Evolutionary conservation across 331 rosid genomes (phyloP), one percentile per base, ranked within the genome.

Genomic region (Cydonia oblonga): DNA sequence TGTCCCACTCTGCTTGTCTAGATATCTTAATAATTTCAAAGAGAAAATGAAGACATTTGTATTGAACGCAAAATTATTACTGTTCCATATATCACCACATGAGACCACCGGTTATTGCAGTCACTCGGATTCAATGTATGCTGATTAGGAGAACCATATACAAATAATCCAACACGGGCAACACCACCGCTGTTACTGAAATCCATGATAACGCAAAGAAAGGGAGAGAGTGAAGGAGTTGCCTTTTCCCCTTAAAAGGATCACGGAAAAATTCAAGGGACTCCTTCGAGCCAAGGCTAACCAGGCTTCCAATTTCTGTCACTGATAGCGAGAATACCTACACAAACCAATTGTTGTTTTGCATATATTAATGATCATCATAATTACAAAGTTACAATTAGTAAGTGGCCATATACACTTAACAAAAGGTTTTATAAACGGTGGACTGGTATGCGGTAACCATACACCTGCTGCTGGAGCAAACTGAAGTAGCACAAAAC

Each of bases 231-330:
- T 23, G 54, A 71, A 30, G 67, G 66, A 71, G 70, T 42, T 75
- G 88, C 97, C 96, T 85, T 78, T 76, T 86, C 15, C 98, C 98
- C 86, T 85, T 91, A 42, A 68, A 85, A 66, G 97, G 92, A 71
- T 91, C 98, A 57, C 91, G 97, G 75, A 90, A 89, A 72, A 93
- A 87, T 80, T 93, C 98, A 76, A 82, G 84, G 15, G 95, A 82
- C n/a, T 84, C 97, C 75, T 80, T 87, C 11, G 87, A 24, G 25
- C 96, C 96, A 81, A 93, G 97, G 88, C 84, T 64, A 71, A 88
- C 71, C 29, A 92, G 56, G 77, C 66, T 74, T 74, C 95, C 97
- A 56, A 92, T 88, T 86, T 92, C 96, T 70, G 71, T 75, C 72
- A 86, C 88, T 16, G 96, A 88, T 42, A 92, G 84, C 6, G 97